phyloP scores from a whole-genome alignment of 2,329 filamentous ascomycete species.

The Amauroascus verrucosus region DNA sequence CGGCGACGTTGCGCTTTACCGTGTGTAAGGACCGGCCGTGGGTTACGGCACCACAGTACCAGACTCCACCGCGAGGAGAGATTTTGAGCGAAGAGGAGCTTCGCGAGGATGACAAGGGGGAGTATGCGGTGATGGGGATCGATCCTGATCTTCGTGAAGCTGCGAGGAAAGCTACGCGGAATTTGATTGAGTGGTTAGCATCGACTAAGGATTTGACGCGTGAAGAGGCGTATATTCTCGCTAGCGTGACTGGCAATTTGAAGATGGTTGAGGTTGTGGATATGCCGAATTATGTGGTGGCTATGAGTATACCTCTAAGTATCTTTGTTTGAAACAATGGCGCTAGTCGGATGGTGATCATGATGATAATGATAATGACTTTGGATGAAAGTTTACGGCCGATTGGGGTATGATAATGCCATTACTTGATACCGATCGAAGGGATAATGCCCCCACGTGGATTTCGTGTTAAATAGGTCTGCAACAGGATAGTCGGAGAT shows the following conservation, averaged over 20 bases:
- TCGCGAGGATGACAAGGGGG: conserved; percentile 29
- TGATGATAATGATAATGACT: no score
- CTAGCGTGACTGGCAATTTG: conserved; percentile 42
- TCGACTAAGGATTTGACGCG: conserved; percentile 38
- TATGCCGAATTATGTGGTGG: conserved; percentile 45
- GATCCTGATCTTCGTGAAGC: conserved; percentile 41
- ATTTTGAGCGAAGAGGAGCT: conserved; percentile 19
- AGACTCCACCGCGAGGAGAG: conserved; percentile 27
- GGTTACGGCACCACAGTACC: conserved; percentile 42
- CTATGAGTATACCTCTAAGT: conserved; percentile 41
- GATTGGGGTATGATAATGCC: no score
- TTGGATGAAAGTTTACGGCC: no score
- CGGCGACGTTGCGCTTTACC: conserved; percentile 41
- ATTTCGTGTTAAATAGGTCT: no score
- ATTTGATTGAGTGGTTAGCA: conserved; percentile 42
- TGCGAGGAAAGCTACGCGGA: conserved; percentile 39
- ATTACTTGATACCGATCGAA: no score
- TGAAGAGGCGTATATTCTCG: conserved; percentile 45
- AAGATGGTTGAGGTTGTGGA: conserved; percentile 46
- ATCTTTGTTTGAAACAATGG: conserved; percentile 31
- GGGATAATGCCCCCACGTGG: not conserved
- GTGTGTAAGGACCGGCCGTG: conserved; percentile 40
- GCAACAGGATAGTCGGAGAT: no score
- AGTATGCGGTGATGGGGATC: conserved; percentile 42
- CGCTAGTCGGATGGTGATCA: no score